Conservation (phyloP, 1,284 basidiomycete species). For the Tilletiopsis washingtonensis region DNA sequence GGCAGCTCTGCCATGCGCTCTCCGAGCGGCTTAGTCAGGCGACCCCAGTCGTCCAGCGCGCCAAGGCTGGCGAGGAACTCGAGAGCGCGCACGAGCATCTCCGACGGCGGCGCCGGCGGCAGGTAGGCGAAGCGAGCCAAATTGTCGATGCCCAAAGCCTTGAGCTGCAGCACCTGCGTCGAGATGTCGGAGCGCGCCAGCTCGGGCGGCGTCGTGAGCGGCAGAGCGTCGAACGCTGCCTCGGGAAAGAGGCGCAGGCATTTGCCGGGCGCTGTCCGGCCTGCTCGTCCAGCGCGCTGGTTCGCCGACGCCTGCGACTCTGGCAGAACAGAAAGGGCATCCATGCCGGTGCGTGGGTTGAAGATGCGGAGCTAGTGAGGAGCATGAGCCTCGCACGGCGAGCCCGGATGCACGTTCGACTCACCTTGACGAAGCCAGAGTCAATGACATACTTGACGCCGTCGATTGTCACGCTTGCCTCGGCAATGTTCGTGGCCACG, state of each 20-base stretch:
- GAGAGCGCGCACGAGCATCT: constrained; percentile 72
- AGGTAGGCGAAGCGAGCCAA: constrained; percentile 83
- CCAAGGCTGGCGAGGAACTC: constrained; percentile 55
- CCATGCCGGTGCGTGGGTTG: constrained; percentile 45
- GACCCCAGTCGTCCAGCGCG: constrained; percentile 53
- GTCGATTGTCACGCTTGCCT: constrained; percentile 93
- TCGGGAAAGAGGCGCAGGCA: constrained; percentile 87
- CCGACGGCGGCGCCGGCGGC: constrained; percentile 68
- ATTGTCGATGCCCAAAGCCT: constrained; percentile 79
- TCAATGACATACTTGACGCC: constrained; percentile 93
- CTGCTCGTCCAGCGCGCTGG: constrained; percentile 49
- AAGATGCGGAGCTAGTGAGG: too few relatives aligned
- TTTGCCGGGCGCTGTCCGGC: constrained; percentile 63
- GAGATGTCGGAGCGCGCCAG: constrained; percentile 80
- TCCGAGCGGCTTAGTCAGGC: constrained; percentile 52
- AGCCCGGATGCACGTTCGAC: neutral
- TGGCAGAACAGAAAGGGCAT: constrained; percentile 43
- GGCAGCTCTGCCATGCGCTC: constrained; percentile 56
- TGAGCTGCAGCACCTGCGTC: constrained; percentile 80
- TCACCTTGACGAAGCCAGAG: constrained; percentile 84
- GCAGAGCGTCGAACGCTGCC: constrained; percentile 57
- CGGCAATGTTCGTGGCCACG: constrained; percentile 90
- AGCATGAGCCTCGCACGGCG: neutral
- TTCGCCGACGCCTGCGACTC: constrained; percentile 46
- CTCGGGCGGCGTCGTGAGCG: constrained; percentile 71